These are phyloP conservation scores for Spathaspora sp. DNA, from an alignment of 1,139 yeast genomes.

Conservation along the genomic window DNA sequence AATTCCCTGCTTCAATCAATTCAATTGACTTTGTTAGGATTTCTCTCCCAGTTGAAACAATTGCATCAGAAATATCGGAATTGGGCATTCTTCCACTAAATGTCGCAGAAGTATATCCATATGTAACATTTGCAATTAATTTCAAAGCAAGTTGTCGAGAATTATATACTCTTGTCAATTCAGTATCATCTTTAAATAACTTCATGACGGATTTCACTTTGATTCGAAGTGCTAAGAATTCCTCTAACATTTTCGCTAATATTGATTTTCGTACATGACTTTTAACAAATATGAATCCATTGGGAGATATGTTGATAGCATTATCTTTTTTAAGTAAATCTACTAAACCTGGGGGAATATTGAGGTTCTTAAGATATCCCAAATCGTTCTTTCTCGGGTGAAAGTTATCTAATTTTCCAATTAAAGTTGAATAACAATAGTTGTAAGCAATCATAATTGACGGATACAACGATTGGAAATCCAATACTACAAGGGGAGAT, in stretches of 20 bases:
- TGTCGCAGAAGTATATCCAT: slow-evolving; percentile 93
- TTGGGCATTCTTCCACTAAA: slow-evolving; percentile 98
- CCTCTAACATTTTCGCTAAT: slow-evolving; percentile 80
- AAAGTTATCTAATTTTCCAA: slow-evolving; percentile 66
- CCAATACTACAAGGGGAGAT: slow-evolving; percentile 85
- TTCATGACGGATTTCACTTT: slow-evolving; percentile 76
- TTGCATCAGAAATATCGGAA: slow-evolving; percentile 90
- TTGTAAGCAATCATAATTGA: slow-evolving; percentile 90
- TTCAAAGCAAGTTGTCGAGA: slow-evolving; percentile 86
- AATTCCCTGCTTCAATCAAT: slow-evolving; percentile 59
- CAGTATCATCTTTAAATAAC: slow-evolving; percentile 42
- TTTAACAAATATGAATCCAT: slow-evolving; percentile 79
- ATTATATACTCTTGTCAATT: slow-evolving; percentile 57
- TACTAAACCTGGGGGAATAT: slow-evolving; percentile 58
- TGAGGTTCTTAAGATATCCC: slow-evolving; percentile 42
- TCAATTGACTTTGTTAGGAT: slow-evolving; percentile 70
- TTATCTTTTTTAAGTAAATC: slow-evolving; percentile 50
- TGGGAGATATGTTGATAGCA: slow-evolving; percentile 70
- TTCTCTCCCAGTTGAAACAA: slow-evolving; percentile 89
- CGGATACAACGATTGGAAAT: slow-evolving; percentile 92
- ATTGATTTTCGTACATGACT: slow-evolving; percentile 66
- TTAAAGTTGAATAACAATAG: slow-evolving; percentile 83
- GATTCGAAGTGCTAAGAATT: slow-evolving; percentile 75
- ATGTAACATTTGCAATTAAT: slow-evolving; percentile 90
- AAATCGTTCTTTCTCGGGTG: slow-evolving; percentile 35